These are phyloP conservation scores for Raffaelea deltoideospora DNA, from an alignment of 2,329 filamentous ascomycete species.

Conservation along the genomic window DNA sequence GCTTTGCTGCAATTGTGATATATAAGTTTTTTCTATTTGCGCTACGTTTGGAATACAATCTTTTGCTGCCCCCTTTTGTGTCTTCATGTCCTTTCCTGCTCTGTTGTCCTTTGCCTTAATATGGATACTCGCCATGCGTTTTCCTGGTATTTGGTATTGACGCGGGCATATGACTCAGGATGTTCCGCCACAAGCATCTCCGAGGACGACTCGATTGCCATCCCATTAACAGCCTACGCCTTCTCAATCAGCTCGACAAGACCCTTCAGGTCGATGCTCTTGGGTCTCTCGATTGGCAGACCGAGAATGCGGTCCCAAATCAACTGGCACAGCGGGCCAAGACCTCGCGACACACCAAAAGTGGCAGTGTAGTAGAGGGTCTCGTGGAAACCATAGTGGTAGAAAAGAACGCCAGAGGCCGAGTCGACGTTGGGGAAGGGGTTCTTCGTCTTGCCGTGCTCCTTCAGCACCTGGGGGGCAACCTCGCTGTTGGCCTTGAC, in stretches of 20 bases:
- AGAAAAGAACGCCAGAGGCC: conserved; percentile 84
- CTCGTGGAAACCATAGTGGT: conserved; percentile 96
- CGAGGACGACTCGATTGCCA: too few species aligned
- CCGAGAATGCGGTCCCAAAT: conserved; percentile 93
- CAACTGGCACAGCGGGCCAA: conserved; percentile 84
- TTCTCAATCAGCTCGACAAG: conserved; percentile 52
- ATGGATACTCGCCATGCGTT: too few species aligned
- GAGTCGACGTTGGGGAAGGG: conserved; percentile 96
- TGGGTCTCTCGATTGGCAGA: conserved; percentile 90
- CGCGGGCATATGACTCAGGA: not conserved
- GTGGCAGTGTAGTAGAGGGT: conserved; percentile 83
- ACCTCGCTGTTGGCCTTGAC: conserved; percentile 89
- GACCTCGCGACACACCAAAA: conserved; percentile 51
- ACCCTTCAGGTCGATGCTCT: conserved; percentile 89
- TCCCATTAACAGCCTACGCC: not conserved
- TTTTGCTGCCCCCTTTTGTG: too few species aligned
- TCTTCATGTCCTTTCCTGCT: too few species aligned
- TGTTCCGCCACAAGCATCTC: not conserved
- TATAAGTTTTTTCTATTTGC: too few species aligned
- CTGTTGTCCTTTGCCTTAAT: too few species aligned
- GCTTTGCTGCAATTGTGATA: too few species aligned
- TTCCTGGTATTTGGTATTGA: too few species aligned
- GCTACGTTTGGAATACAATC: too few species aligned
- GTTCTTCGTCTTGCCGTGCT: conserved; percentile 98
- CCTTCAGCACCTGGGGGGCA: conserved; percentile 74